phyloP scores from a whole-genome alignment of 2,329 filamentous ascomycete genomes.

The Diaporthe citriasiana region DNA sequence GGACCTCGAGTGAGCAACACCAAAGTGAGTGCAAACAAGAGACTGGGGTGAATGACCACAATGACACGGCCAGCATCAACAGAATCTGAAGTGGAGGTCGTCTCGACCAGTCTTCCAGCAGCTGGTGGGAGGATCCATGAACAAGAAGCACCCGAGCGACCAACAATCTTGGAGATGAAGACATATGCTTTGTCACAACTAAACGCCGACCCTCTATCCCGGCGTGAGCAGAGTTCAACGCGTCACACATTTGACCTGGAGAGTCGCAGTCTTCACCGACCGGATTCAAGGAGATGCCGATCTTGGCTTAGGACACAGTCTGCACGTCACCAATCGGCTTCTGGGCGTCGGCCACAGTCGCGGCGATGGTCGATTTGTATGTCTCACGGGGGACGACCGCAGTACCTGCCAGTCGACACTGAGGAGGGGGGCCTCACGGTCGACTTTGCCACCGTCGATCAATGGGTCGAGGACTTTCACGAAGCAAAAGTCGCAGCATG shows the following conservation, averaged over 20 bases:
- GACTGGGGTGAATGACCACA: background rate
- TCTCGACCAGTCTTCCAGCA: background rate
- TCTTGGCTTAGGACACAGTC: background rate
- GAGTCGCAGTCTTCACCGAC: background rate
- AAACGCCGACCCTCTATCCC: background rate
- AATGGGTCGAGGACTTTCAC: slow-evolving; percentile 21
- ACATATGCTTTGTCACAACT: background rate
- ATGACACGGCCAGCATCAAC: background rate
- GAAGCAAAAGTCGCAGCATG: background rate
- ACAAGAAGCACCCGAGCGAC: background rate
- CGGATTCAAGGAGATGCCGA: background rate
- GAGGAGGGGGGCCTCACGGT: background rate
- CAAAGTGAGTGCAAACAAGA: background rate
- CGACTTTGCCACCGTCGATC: background rate
- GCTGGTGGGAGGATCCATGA: background rate
- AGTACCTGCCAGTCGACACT: background rate
- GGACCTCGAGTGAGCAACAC: background rate
- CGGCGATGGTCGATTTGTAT: background rate
- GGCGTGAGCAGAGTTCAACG: background rate
- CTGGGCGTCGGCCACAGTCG: background rate
- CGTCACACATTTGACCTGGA: background rate
- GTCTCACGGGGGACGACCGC: too few relatives aligned
- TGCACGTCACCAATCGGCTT: too few relatives aligned
- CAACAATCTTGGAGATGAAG: background rate
- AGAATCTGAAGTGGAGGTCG: background rate